Evolutionary conservation across 1,284 basidiomycete genomes (phyloP).

Genomic region (Heterobasidion parviporum): DNA sequence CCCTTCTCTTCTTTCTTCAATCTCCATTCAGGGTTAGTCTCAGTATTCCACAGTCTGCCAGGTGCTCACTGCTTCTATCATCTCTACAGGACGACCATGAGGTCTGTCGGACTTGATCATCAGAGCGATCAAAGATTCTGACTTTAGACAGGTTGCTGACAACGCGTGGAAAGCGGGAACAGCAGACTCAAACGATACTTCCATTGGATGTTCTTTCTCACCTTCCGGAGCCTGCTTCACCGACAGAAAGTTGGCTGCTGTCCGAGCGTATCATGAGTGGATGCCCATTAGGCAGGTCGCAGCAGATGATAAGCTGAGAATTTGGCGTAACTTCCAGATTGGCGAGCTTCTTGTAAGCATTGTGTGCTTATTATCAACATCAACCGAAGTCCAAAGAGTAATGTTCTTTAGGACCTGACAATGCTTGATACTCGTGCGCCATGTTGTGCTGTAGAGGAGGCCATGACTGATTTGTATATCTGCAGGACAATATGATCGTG

Average conservation of each 20-base stretch:
- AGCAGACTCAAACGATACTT: conserved; percentile 53
- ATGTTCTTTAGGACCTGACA: conserved; percentile 33
- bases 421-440: conserved; percentile 53
- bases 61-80: too few relatives aligned
- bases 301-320: conserved; percentile 51
- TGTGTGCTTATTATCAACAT: background rate
- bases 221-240: conserved; percentile 52
- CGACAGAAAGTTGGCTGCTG: conserved; percentile 54
- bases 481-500: conserved; percentile 52
- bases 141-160: conserved; percentile 39
- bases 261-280: conserved; percentile 64
- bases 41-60: too few relatives aligned
- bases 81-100: conserved; percentile 6
- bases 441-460: background rate
- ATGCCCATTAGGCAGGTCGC: conserved; percentile 62
- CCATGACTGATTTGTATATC: background rate
- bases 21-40: too few relatives aligned
- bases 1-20: too few relatives aligned
- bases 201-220: conserved; percentile 45
- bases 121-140: background rate
- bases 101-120: background rate
- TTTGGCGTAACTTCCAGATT: conserved; percentile 63
- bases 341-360: conserved; percentile 42
- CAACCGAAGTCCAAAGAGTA: background rate
- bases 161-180: conserved; percentile 61